Evolutionary conservation across 352 stramenopile genomes (phyloP), one percentile per base, ranked within the genome.

Genomic region (Pythium aristosporum): DNA sequence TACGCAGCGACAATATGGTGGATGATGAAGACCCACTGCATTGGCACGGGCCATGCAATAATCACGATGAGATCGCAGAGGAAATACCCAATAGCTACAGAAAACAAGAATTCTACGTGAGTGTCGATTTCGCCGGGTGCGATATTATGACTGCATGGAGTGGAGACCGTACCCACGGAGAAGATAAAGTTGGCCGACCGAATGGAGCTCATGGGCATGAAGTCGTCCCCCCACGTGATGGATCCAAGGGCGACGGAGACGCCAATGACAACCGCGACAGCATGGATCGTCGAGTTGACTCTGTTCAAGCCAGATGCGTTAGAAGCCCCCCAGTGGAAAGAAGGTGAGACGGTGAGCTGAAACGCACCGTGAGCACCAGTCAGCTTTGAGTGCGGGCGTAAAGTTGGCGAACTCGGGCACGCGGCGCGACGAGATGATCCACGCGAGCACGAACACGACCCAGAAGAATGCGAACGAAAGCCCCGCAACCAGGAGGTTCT

Each of bases 1-100:
- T 86, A 92, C 84, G 89, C 82, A 55, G 84, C 84, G 63, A 92
- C 82, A 58, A 86, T 76, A 69, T 92, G 84, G 71, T 92, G 84
- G 43, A 79, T 80, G 54, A 92, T 73, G 51, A 92, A 92, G 32
- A 92, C 84, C 66, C 59, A 80, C 61, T 91, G 82, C 78, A 92
- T 88, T 11, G 75, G 73, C 36, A 92, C 77, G 3, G 84, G 84
- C 84, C 84, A 92, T 21, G 85, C 50, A 23, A 92, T 77, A 50
- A 92, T 88, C 61, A 92, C 82, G 51, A 91, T 88, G 12, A 92
- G 65, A 73, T 92, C 84, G 61, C 80, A 91, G 15, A 85, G 44
- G 64, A 93, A 93, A 57, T 91, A 93, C 23, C 82, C 84, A 62
- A 91, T 90, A 7, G 84, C 84, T 91, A 65, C 20, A 49, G 16